phyloP scores from a whole-genome alignment of 306 rosid species.

The Cicer arietinum region DNA sequence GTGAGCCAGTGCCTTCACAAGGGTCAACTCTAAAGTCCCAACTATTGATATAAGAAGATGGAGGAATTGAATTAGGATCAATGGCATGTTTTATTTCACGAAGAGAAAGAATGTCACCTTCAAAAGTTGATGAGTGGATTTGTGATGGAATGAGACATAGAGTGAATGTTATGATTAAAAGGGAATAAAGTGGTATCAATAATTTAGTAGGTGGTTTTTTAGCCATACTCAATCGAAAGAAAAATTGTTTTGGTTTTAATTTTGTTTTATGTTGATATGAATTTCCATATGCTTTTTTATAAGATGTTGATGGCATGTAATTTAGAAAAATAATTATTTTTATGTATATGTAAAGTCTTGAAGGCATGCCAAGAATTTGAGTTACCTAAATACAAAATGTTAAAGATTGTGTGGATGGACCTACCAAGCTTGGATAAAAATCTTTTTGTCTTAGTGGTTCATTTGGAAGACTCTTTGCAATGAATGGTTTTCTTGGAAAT shows the following conservation, averaged over 20 bases:
- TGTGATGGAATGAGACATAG: constrained; percentile 24
- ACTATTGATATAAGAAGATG: constrained; percentile 43
- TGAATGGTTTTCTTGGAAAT: constrained; percentile 2
- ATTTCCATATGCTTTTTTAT: constrained; percentile 49
- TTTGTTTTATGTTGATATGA: constrained; percentile 23
- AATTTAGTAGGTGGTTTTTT: constrained; percentile 28
- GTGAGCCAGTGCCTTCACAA: constrained; percentile 47
- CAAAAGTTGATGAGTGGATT: constrained; percentile 42
- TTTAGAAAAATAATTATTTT: constrained; percentile 17
- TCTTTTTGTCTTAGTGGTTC: constrained; percentile 19
- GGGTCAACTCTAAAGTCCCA: constrained; percentile 60
- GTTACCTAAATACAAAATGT: constrained; percentile 37
- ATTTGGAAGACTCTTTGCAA: constrained; percentile 18
- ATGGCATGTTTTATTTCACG: constrained; percentile 38
- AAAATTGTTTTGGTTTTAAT: neutral
- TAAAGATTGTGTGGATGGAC: constrained; percentile 42
- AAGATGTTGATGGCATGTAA: constrained; percentile 27
- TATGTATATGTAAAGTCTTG: neutral
- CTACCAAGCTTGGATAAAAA: constrained; percentile 37
- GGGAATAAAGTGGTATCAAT: constrained; percentile 28
- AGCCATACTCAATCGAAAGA: constrained; percentile 34
- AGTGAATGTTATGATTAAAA: constrained; percentile 6
- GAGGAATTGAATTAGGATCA: constrained; percentile 56
- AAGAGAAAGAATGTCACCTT: constrained; percentile 47
- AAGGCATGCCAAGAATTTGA: constrained; percentile 54